A percentile compares a stretch with the other conserved stretches of the same genome.
phyloP scores from a whole-genome alignment of 2,329 filamentous ascomycete genomes.

The Fusarium scirpi region DNA sequence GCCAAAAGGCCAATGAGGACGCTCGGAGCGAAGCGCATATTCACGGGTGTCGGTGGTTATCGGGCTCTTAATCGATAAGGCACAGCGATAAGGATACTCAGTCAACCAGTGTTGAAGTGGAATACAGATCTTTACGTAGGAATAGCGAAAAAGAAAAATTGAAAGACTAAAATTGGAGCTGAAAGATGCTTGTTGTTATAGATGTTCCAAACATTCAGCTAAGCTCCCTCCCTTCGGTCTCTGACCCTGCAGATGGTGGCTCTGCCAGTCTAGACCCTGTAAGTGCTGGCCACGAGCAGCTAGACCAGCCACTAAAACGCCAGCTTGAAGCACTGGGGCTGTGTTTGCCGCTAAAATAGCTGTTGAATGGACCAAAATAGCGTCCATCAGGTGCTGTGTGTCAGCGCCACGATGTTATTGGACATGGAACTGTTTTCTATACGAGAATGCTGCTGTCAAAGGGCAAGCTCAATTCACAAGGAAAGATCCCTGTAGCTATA shows the following conservation, averaged over 20 bases:
- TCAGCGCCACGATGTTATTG: neutral
- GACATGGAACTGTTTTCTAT: neutral
- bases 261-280: conserved; percentile 27
- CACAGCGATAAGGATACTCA: neutral
- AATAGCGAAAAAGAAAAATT: neutral
- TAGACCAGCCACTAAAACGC: conserved; percentile 26
- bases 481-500: no score
- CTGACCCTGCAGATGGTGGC: conserved; percentile 19
- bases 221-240: conserved; percentile 28
- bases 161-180: neutral
- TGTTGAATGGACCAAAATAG: conserved; percentile 24
- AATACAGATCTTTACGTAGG: neutral
- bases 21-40: conserved; percentile 34
- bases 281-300: conserved; percentile 4
- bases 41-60: neutral
- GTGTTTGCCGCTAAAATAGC: conserved; percentile 16
- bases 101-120: neutral
- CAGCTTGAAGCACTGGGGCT: conserved; percentile 10
- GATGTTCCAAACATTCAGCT: neutral
- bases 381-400: conserved; percentile 1
- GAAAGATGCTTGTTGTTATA: conserved; percentile 24
- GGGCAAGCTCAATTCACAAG: neutral
- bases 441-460: neutral
- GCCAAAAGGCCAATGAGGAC: conserved; percentile 34
- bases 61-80: neutral